Percentiles rank a stretch among this genome's conserved stretches.
Conservation (phyloP, 805 yeast genomes). For the Ogataea paradorogensis region DNA sequence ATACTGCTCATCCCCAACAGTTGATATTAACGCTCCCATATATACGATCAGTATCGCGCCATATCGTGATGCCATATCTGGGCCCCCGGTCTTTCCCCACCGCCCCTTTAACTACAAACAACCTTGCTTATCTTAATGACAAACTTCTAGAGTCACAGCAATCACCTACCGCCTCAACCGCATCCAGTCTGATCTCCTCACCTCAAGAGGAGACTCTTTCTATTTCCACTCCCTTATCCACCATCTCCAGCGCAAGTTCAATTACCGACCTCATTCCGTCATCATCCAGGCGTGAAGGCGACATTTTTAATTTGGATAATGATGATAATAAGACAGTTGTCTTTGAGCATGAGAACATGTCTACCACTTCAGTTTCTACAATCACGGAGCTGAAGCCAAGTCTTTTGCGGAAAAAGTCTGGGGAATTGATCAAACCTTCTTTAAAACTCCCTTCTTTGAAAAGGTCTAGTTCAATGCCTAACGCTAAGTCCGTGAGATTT, state of each 20-base stretch:
- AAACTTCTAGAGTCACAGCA: conserved; percentile 17
- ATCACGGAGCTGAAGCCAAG: conserved; percentile 20
- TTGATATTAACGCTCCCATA: neutral
- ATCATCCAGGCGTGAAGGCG: conserved; percentile 3
- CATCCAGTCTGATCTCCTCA: conserved; percentile 20
- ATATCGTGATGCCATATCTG: conserved; percentile 31
- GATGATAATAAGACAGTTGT: conserved; percentile 29
- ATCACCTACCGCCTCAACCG: conserved; percentile 9
- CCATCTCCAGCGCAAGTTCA: conserved; percentile 23
- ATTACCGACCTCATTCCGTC: neutral
- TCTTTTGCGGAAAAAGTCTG: conserved; percentile 51
- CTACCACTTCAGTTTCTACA: conserved; percentile 20
- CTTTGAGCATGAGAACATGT: conserved; percentile 10
- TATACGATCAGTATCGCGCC: neutral
- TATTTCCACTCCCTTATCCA: conserved; percentile 29
- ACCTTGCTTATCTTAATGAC: conserved; percentile 31
- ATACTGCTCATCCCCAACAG: conserved; percentile 1
- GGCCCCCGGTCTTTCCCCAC: conserved; percentile 37
- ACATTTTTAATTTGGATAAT: conserved; percentile 18
- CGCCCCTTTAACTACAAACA: conserved; percentile 33
- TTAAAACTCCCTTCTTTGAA: conserved; percentile 43
- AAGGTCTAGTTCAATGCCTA: conserved; percentile 49
- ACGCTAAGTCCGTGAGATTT: conserved; percentile 58
- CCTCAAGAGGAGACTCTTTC: conserved; percentile 25
- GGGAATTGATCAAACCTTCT: conserved; percentile 47